phyloP scores from a whole-genome alignment of 768 basidiomycete species.

The Calocybe gangraenosa region DNA sequence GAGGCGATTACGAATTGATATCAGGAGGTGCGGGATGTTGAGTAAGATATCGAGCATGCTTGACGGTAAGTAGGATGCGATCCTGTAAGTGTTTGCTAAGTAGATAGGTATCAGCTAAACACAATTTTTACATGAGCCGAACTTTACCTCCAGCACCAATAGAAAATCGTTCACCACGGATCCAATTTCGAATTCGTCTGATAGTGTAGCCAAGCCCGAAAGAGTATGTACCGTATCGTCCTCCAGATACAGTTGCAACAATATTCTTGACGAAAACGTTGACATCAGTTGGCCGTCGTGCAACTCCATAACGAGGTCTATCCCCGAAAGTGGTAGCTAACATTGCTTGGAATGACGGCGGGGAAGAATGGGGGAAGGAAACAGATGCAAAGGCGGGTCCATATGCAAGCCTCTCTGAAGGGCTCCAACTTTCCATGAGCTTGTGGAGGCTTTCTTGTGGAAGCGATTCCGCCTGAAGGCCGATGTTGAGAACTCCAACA shows the following conservation, averaged over 20 bases:
- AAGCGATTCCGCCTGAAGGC: conserved; percentile 16
- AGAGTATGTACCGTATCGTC: conserved; percentile 38
- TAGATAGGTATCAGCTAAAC: conserved; percentile 4
- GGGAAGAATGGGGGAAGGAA: conserved; percentile 26
- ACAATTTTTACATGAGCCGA: too few relatives aligned
- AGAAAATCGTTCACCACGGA: conserved; percentile 64
- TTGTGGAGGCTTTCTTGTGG: conserved; percentile 35
- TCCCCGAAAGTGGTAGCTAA: conserved; percentile 31
- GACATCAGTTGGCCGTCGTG: conserved; percentile 53
- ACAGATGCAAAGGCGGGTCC: conserved; percentile 61
- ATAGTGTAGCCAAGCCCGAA: conserved; percentile 43
- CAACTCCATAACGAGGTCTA: conserved; percentile 33
- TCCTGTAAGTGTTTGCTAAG: conserved; percentile 64
- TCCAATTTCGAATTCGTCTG: conserved; percentile 49
- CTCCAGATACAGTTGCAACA: conserved; percentile 55
- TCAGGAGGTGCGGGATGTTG: conserved; percentile 60
- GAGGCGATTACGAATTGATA: conserved; percentile 59
- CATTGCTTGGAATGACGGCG: conserved; percentile 25
- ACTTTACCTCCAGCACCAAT: conserved; percentile 79
- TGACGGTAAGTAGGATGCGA: conserved; percentile 68
- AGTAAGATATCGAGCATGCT: conserved; percentile 61
- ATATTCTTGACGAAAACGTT: conserved; percentile 56
- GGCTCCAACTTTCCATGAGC: conserved; percentile 68
- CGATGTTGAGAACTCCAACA: conserved; percentile 56
- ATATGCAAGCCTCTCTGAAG: conserved; percentile 69